A percentile compares a stretch with the other conserved stretches of the same genome.
Evolutionary conservation across 805 yeast species (phyloP).

Genomic region (Pichia heedii): DNA sequence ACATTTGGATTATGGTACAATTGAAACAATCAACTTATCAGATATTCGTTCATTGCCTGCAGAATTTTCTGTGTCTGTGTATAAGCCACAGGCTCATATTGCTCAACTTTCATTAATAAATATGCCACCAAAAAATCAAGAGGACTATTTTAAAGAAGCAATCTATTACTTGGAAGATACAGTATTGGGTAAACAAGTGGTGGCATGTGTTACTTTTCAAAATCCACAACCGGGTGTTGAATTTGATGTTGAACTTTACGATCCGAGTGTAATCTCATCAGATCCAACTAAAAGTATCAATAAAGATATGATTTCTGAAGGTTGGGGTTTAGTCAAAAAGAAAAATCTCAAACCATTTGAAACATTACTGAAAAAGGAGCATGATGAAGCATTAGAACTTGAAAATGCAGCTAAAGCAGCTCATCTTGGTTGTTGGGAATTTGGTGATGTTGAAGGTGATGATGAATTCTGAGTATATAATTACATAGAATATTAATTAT

Average conservation of each 20-base stretch:
- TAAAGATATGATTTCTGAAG: slow-evolving; percentile 46
- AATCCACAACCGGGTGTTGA: slow-evolving; percentile 34
- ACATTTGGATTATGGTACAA: slow-evolving; percentile 55
- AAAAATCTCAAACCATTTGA: slow-evolving; percentile 29
- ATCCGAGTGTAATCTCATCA: slow-evolving; percentile 42
- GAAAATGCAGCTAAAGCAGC: slow-evolving; percentile 41
- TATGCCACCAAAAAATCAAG: slow-evolving; percentile 48
- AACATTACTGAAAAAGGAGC: slow-evolving; percentile 27
- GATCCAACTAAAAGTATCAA: slow-evolving; percentile 54
- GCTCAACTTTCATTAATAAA: slow-evolving; percentile 43
- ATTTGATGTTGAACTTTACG: slow-evolving; percentile 45
- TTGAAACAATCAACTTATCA: slow-evolving; percentile 34
- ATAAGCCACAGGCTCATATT: slow-evolving; percentile 49
- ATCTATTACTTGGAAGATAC: slow-evolving; percentile 45
- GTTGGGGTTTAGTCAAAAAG: slow-evolving; percentile 49
- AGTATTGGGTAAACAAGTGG: slow-evolving; percentile 42
- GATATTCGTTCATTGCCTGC: slow-evolving; percentile 46
- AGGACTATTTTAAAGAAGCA: slow-evolving; percentile 47
- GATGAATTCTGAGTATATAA: slow-evolving; percentile 25
- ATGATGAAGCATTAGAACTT: slow-evolving; percentile 31
- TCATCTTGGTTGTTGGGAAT: slow-evolving; percentile 65
- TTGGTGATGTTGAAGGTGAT: slow-evolving; percentile 60
- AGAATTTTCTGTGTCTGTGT: slow-evolving; percentile 31
- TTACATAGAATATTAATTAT: no score
- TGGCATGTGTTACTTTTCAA: slow-evolving; percentile 41